These are phyloP conservation scores for Xylariales sp. DNA, from an alignment of 2,329 filamentous ascomycete genomes.

Conservation along the genomic window DNA sequence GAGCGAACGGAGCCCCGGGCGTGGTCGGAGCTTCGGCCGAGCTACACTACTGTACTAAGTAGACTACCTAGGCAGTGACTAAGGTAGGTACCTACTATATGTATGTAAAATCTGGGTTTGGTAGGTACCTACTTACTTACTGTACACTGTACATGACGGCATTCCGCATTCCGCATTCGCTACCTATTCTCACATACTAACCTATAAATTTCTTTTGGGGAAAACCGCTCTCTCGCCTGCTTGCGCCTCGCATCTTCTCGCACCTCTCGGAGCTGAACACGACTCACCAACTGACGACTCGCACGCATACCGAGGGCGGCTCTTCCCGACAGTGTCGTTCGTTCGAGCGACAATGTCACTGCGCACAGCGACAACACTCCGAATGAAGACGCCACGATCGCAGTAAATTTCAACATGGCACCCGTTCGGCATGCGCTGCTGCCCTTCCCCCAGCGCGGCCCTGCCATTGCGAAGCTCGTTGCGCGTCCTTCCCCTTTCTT, in stretches of 20 bases:
- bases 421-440: constrained; percentile 38
- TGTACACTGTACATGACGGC: constrained; percentile 32
- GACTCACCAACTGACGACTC: neutral
- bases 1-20: constrained; percentile 7
- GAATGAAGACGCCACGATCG: constrained; percentile 34
- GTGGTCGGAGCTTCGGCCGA: constrained; percentile 29
- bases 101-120: no score
- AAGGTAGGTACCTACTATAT: no score
- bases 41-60: neutral
- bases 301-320: constrained; percentile 7
- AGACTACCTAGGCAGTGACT: neutral
- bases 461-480: constrained; percentile 48
- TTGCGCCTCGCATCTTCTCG: neutral
- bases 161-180: constrained; percentile 29
- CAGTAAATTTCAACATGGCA: constrained; percentile 34
- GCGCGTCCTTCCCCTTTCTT: constrained; percentile 30
- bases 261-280: constrained; percentile 3
- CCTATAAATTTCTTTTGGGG: constrained; percentile 5
- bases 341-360: constrained; percentile 35
- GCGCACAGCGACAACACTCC: constrained; percentile 27
- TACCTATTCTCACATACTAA: neutral
- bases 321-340: constrained; percentile 33
- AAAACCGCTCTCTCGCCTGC: neutral
- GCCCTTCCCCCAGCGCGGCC: constrained; percentile 56
- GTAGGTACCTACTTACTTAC: neutral